Evolutionary conservation across 1,139 yeast species (phyloP), one percentile per base, ranked within the genome.

Genomic region (Spencermartinsiella ligniputridi): DNA sequence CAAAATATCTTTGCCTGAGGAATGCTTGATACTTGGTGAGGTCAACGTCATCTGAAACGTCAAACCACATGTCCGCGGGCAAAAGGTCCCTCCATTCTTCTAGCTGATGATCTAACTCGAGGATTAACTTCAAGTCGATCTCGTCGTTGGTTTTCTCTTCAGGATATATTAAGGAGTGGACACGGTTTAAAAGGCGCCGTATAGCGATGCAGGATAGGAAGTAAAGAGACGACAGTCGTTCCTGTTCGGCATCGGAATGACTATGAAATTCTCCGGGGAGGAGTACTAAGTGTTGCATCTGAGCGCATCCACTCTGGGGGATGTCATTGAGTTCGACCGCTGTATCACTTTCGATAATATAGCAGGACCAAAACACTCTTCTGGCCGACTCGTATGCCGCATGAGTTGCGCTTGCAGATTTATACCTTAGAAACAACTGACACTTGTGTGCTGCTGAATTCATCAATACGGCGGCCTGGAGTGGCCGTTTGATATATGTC

Each of bases 131-230:
- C 33, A 43, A 22, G 36, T 52, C 51, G 12, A 33, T 39, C 35
- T 45, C 52, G 16, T 35, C 42, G 9, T 35, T 33, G 8, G 32
- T 9, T 9, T 40, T 42, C 16, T 49, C 52, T 11, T 44, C 37
- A 8, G 45, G 39, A 18, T 41, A 47, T 15, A 47, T 39, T 35
- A 52, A 41, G 12, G 51, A 39, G 39, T 52, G 55, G 5, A 47
- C 53, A 20, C 55, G 47, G 35, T 51, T 52, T 29, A 52, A 41
- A 17, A 52, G 51, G 6, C 55, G 41, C 3, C 54, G 47, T 30
- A 52, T 51, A 5, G 55, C 44, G 15, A 51, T 50, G 36, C 55
- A 52, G 11, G 55, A 54, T 8, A 52, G 39, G 33, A 52, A 51
- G 25, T 52, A 52, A 20, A 51, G 21, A 17, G 54, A 47, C 3